Evolutionary conservation across 495 filamentous ascomycete genomes (phyloP), one percentile per base, ranked within the genome.

Genomic region (Trichoderma parareesei): DNA sequence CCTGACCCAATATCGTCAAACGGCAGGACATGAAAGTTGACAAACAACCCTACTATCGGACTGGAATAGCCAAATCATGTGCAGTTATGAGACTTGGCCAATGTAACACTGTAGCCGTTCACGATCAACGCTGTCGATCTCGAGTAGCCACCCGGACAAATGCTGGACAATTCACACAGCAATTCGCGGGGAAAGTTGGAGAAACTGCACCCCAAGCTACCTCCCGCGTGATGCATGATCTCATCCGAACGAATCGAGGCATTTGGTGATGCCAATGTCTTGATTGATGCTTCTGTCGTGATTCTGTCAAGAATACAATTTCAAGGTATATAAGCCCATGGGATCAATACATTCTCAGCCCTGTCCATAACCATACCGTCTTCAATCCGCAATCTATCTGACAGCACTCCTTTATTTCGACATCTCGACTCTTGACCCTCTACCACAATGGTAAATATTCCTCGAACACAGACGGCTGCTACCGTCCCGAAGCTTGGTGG

Each of bases 391-490:
- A 5, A 46, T n/a, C 16, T 41, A 41, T 13, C 43, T 3, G 3
- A 0, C 1, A 46, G 10, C 4, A n/a, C 43, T 46, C 10, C 16
- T 1, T n/a, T 18, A 2, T 18, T 27, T 27, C 27, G 2, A 0
- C 27, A 27, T 27, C 27, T 27, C 27, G 27, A 27, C 0, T 27
- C 27, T 27, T 5, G 11, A 4, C 14, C 20, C 3, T 57, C 20
- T 18, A 49, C 0, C 13, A 66, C 14, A 42, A 67, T 67, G 66
- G 65, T 69, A 10, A 53, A 62, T 5, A 76, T 79, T 57, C 79
- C 78, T 27, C 63, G 68, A 55, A 78, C 73, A 3, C 79, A 82
- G 68, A 82, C 76, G 3, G 78, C 80, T 20, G 78, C 79, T 43
- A 71, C 81, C 37, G 78, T 82, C 38, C 70, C 66, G n/a, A 65